Base-by-base conservation (phyloP, 306 rosid species). In the Rubus idaeus region DNA sequence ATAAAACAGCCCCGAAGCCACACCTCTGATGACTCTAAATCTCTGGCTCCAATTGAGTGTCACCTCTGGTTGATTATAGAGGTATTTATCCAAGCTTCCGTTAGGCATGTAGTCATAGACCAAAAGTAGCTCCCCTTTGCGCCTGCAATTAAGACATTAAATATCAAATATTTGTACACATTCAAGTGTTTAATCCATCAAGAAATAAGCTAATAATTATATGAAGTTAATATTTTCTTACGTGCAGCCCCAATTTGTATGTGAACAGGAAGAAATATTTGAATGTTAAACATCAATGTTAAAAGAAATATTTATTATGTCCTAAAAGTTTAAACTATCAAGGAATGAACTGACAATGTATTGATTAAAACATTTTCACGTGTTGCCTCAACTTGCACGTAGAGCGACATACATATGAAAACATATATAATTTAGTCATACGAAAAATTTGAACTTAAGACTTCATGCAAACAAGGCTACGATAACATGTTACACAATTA, bases 51-150 rank as follows among this genome's bases (percentile, higher is more conserved):
- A 91, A 74, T 74, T 84, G 1, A 90, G 76, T 12, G 77, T 78
- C 57, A 75, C 76, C 35, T 76, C 78, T 14, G 88, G 86, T 49
- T 75, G 40, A 40, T 70, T 79, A 6, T 83, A 74, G 23, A 90
- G 76, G 74, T 80, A 85, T 52, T 79, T 84, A 69, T 91, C 93
- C 11, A 91, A 76, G 82, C 97, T 91, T 81, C 97, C 97, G 53
- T 89, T 91, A 16, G 81, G 80, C 97, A 91, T 91, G 74, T 78
- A 89, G 5, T 89, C 97, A 45, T 91, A 91, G 11, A 90, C 93
- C 58, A 90, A 51, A 20, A 88, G 85, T 45, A 91, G 78, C 77
- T 90, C 95, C 4, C 88, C 80, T 69, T 77, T 87, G 17, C 95
- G 73, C 49, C 91, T 76, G 78, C 97, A 88, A 41, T 30, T n/a